Conservation (phyloP, 495 filamentous ascomycete species). For the Penicillium coffeae region DNA sequence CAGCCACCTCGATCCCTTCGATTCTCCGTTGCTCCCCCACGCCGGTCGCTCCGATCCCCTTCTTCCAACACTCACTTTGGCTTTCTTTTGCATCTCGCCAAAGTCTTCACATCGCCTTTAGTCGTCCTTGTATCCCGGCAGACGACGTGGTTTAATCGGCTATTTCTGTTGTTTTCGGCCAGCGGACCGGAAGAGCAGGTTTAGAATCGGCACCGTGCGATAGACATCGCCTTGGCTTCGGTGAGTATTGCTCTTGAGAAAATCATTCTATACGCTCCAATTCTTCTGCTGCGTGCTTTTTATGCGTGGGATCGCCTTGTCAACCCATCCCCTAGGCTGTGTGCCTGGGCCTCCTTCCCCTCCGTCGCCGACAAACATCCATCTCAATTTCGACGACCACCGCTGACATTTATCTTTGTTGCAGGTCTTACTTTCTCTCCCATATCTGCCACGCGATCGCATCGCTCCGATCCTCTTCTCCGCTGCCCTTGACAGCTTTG, state of each 20-base stretch:
- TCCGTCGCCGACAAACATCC: background rate
- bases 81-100: background rate
- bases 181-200: background rate
- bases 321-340: constrained; percentile 20
- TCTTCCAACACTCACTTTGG: background rate
- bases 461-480: background rate
- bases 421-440: background rate
- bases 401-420: constrained; percentile 4
- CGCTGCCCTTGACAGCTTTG: background rate
- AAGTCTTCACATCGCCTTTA: background rate
- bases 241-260: background rate
- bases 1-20: constrained; percentile 59
- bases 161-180: background rate
- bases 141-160: background rate
- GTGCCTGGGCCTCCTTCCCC: background rate
- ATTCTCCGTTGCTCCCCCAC: constrained; percentile 23
- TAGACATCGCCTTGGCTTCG: background rate
- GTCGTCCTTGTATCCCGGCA: background rate
- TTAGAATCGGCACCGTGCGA: background rate
- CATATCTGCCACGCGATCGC: background rate
- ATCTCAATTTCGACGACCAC: background rate
- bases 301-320: constrained; percentile 8
- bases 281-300: constrained; percentile 2
- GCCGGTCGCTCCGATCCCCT: background rate
- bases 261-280: background rate